A percentile compares a stretch with the other conserved stretches of the same genome.
phyloP scores from a whole-genome alignment of 768 basidiomycete genomes.

The Phylloporus rhodoxanthus region DNA sequence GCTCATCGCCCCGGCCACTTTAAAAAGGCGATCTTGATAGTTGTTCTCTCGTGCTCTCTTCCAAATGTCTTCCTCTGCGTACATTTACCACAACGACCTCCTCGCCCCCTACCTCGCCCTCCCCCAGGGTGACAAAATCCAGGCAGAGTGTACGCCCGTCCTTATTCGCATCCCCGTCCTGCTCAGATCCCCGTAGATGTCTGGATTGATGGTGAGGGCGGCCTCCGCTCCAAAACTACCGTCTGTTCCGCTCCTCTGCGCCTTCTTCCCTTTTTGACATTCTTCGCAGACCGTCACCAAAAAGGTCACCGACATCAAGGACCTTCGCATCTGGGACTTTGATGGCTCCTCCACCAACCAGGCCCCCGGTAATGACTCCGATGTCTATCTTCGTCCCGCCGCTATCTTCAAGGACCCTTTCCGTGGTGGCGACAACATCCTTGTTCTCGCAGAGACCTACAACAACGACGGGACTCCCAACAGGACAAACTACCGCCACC shows the following conservation, averaged over 20 bases:
- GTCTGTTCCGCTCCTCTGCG: slow-evolving; percentile 37
- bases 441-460: slow-evolving; percentile 95
- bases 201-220: slow-evolving; percentile 95
- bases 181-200: slow-evolving; percentile 55
- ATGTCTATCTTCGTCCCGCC: slow-evolving; percentile 95
- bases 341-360: slow-evolving; percentile 98
- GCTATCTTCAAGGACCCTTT: slow-evolving; percentile 99
- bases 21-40: slow-evolving; percentile 18
- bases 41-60: neutral
- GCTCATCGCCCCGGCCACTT: slow-evolving; percentile 9
- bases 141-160: slow-evolving; percentile 78
- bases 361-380: slow-evolving; percentile 92
- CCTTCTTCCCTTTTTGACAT: neutral
- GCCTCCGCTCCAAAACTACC: slow-evolving; percentile 94
- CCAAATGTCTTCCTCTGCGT: slow-evolving; percentile 25
- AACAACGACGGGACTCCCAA: slow-evolving; percentile 99
- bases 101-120: slow-evolving; percentile 87
- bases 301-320: slow-evolving; percentile 79
- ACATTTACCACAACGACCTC: slow-evolving; percentile 70
- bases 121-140: slow-evolving; percentile 84
- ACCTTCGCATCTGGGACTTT: slow-evolving; percentile 98
- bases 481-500: slow-evolving; percentile 91
- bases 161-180: neutral
- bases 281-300: slow-evolving; percentile 70
- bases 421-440: slow-evolving; percentile 97